Evolutionary conservation across 768 basidiomycete species (phyloP).

Genomic region (Lyophyllum atratum): DNA sequence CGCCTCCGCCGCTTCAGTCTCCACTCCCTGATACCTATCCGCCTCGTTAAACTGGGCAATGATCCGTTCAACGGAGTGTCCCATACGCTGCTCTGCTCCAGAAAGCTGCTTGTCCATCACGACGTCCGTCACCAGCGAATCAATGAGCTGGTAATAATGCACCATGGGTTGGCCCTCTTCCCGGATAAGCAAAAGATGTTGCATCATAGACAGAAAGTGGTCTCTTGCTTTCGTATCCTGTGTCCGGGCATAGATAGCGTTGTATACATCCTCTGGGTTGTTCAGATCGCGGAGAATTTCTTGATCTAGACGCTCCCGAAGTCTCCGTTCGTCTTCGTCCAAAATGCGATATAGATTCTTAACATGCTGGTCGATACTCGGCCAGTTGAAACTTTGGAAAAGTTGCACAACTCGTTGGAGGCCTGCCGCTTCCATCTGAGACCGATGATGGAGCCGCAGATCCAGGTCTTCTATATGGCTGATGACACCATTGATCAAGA

Average conservation of each 20-base stretch:
- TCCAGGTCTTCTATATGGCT: slow-evolving; percentile 73
- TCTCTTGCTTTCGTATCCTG: slow-evolving; percentile 77
- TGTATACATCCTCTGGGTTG: slow-evolving; percentile 85
- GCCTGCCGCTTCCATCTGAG: slow-evolving; percentile 89
- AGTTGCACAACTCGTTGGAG: slow-evolving; percentile 71
- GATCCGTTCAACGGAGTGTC: slow-evolving; percentile 86
- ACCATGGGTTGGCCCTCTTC: slow-evolving; percentile 84
- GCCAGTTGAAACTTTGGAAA: slow-evolving; percentile 65
- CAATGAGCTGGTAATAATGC: slow-evolving; percentile 90
- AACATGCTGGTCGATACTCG: slow-evolving; percentile 68
- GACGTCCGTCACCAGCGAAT: slow-evolving; percentile 85
- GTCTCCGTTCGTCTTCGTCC: slow-evolving; percentile 72
- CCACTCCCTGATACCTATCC: slow-evolving; percentile 76
- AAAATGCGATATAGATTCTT: slow-evolving; percentile 58
- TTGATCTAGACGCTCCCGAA: slow-evolving; percentile 76
- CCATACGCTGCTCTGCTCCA: slow-evolving; percentile 83
- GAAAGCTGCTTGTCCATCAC: slow-evolving; percentile 90
- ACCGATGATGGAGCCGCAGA: slow-evolving; percentile 81
- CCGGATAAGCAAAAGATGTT: slow-evolving; percentile 87
- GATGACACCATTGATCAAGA: slow-evolving; percentile 73
- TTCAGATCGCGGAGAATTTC: slow-evolving; percentile 75
- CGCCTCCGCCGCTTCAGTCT: slow-evolving; percentile 74
- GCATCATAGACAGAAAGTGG: slow-evolving; percentile 92
- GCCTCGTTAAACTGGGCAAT: slow-evolving; percentile 90
- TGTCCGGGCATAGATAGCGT: slow-evolving; percentile 76